These are phyloP conservation scores for Dendrocalamus latiflorus DNA, from an alignment of 202 grass and related monocot species.

Conservation along the genomic window DNA sequence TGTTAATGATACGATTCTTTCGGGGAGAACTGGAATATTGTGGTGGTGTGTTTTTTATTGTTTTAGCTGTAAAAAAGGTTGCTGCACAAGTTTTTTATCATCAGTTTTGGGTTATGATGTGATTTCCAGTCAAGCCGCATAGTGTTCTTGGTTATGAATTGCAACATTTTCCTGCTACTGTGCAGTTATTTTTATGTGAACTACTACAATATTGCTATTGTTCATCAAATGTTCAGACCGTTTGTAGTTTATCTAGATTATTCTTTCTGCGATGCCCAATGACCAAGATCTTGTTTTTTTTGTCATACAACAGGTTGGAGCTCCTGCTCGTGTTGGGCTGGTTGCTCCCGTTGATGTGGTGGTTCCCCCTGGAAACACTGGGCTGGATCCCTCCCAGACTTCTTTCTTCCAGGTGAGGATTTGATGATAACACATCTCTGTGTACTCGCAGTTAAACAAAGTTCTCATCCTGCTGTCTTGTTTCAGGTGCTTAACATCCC, in stretches of 20 bases:
- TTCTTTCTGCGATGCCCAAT: neutral
- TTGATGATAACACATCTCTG: neutral
- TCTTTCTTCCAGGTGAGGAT: conserved; percentile 81
- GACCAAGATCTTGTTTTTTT: neutral
- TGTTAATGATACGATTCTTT: neutral
- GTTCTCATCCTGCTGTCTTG: neutral
- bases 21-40: no score
- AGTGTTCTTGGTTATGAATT: neutral
- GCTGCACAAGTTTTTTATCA: no score
- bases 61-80: neutral
- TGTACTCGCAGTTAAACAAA: neutral
- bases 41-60: no score
- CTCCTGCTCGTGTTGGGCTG: conserved; percentile 87
- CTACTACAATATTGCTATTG: neutral
- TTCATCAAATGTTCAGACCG: no score
- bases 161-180: neutral
- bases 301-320: conserved; percentile 53
- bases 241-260: neutral
- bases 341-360: conserved; percentile 87
- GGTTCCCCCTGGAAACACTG: conserved; percentile 83
- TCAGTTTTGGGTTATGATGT: no score
- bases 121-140: neutral
- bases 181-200: neutral
- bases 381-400: conserved; percentile 87
- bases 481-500: conserved; percentile 87